Conservation (phyloP, 306 rosid genomes). For the Pyrus communis region DNA sequence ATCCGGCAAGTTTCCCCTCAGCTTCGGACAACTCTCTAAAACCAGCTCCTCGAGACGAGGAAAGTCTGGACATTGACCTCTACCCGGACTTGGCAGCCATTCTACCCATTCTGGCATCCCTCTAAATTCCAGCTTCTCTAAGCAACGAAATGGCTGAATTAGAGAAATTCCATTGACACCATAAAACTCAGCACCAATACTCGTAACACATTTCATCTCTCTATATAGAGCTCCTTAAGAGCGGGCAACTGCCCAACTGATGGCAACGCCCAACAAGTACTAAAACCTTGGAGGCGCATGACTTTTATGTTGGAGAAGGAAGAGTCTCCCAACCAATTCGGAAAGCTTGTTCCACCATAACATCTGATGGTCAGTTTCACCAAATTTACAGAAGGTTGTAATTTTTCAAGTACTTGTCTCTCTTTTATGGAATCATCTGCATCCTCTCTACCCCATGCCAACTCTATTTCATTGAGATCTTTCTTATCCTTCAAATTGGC, state of each 20-base stretch:
- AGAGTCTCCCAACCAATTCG: conserved; percentile 11
- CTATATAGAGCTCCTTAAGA: neutral
- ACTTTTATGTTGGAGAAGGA: neutral
- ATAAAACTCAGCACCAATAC: neutral
- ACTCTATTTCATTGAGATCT: neutral
- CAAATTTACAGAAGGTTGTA: conserved; percentile 11
- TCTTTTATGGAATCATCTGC: neutral
- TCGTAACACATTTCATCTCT: neutral
- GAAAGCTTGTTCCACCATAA: neutral
- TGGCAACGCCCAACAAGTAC: neutral
- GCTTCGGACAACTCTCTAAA: neutral
- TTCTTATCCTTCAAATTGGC: conserved; percentile 12
- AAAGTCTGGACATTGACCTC: neutral
- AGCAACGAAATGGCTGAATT: neutral
- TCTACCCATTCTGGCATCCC: neutral
- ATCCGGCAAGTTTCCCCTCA: neutral
- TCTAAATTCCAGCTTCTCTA: neutral
- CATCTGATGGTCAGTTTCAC: neutral
- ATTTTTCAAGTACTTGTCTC: neutral
- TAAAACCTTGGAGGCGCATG: neutral
- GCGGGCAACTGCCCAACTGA: conserved; percentile 7
- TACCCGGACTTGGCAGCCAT: neutral
- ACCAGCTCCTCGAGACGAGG: neutral
- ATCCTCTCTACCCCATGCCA: neutral
- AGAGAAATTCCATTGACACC: neutral